These are phyloP conservation scores for Fusarium sp. DNA, from an alignment of 2,329 filamentous ascomycete genomes.

Conservation along the genomic window DNA sequence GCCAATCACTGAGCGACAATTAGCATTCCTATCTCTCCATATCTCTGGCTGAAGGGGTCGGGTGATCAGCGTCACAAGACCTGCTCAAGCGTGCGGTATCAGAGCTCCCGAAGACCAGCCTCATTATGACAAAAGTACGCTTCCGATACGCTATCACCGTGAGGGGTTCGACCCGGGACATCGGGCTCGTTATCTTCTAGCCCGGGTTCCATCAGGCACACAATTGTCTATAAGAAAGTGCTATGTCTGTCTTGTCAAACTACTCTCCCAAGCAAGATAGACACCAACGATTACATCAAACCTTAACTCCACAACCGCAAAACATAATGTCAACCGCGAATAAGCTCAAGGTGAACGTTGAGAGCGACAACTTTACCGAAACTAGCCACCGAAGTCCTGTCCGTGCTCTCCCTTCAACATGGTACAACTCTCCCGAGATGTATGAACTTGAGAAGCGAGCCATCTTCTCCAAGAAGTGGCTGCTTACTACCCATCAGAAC, in stretches of 20 bases:
- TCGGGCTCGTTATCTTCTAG: background rate
- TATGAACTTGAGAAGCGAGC: constrained; percentile 65
- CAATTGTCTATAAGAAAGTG: background rate
- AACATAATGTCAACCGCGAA: background rate
- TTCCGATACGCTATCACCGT: background rate
- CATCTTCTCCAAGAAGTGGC: constrained; percentile 66
- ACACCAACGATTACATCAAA: background rate
- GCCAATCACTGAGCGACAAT: background rate
- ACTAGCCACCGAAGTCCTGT: constrained; percentile 13
- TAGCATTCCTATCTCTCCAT: background rate
- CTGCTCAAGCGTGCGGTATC: background rate
- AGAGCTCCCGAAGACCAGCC: background rate
- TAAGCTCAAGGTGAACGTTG: constrained; percentile 16
- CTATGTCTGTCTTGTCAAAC: background rate
- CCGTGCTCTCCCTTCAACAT: constrained; percentile 57
- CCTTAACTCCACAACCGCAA: background rate
- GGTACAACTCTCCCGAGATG: constrained; percentile 61
- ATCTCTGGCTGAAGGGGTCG: background rate
- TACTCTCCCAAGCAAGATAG: background rate
- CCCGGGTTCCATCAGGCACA: background rate
- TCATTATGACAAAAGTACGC: background rate
- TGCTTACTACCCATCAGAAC: constrained; percentile 62
- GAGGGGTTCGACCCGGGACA: background rate
- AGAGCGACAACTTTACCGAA: constrained; percentile 23
- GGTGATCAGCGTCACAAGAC: background rate